Conservation (phyloP, 176 grass and related monocot species). For the Poa annua region DNA sequence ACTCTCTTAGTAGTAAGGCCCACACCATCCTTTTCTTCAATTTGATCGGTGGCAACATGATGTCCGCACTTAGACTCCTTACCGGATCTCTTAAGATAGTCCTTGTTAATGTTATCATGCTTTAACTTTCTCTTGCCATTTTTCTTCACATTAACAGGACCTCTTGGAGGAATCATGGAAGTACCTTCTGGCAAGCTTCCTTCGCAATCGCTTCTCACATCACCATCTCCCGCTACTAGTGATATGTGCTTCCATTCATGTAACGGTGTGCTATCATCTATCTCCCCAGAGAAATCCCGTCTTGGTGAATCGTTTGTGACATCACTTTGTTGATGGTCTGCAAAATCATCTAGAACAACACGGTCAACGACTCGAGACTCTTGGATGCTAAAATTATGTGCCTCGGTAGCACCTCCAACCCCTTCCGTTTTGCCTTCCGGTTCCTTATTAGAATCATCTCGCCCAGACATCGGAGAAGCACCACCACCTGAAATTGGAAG, state of each 20-base stretch:
- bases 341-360: slow-evolving; percentile 35
- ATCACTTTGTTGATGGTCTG: neutral
- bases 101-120: neutral
- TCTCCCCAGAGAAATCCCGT: slow-evolving; percentile 7
- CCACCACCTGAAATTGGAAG: neutral
- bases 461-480: neutral
- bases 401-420: slow-evolving; percentile 30
- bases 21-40: slow-evolving; percentile 15
- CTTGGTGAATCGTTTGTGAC: slow-evolving; percentile 12
- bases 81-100: neutral
- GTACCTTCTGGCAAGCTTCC: neutral
- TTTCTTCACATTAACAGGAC: slow-evolving; percentile 10
- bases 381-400: slow-evolving; percentile 16
- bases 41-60: neutral
- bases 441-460: slow-evolving; percentile 3
- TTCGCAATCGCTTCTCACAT: slow-evolving; percentile 18
- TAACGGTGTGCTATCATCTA: slow-evolving; percentile 3
- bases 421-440: neutral
- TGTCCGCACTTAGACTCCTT: slow-evolving; percentile 13
- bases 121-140: slow-evolving; percentile 36
- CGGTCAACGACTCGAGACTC: neutral
- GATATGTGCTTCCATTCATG: slow-evolving; percentile 9
- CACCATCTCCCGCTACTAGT: neutral
- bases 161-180: neutral
- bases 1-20: slow-evolving; percentile 31